Conservation (phyloP, 805 yeast species). For the Hanseniaspora meyeri region DNA sequence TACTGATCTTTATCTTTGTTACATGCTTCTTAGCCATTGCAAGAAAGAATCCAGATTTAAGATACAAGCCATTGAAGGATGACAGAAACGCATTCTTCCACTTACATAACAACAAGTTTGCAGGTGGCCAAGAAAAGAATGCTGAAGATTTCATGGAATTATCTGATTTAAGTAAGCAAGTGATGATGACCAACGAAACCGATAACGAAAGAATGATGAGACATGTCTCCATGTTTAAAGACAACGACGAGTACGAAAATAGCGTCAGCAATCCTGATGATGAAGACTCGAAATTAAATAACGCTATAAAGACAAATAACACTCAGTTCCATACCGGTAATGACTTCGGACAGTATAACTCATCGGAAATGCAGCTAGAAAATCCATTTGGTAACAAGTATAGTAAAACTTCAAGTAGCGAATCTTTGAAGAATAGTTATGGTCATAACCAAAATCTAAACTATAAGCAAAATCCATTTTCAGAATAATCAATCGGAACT, state of each 20-base stretch:
- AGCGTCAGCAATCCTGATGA: slow-evolving; percentile 1
- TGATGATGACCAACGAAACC: slow-evolving; percentile 28
- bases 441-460: not conserved
- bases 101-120: slow-evolving; percentile 35
- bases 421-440: not conserved
- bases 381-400: slow-evolving; percentile 6
- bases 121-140: slow-evolving; percentile 16
- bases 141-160: slow-evolving; percentile 23
- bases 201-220: slow-evolving; percentile 22
- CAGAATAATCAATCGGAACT: slow-evolving; percentile 1
- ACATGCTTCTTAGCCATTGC: slow-evolving; percentile 76
- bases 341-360: not conserved
- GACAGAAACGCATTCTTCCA: slow-evolving; percentile 94
- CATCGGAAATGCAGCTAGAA: slow-evolving; percentile 6
- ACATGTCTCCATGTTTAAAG: slow-evolving; percentile 13
- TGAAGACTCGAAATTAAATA: not conserved
- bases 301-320: not conserved
- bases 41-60: slow-evolving; percentile 84
- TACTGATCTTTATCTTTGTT: slow-evolving; percentile 73
- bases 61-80: slow-evolving; percentile 93
- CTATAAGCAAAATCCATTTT: slow-evolving; percentile 12
- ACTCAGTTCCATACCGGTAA: slow-evolving; percentile 2
- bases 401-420: slow-evolving; percentile 7
- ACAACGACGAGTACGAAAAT: not conserved
- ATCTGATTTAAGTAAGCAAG: slow-evolving; percentile 29